Evolutionary conservation across 2,329 filamentous ascomycete genomes (phyloP), one percentile per base, ranked within the genome.

Genomic region (Elsinoe perseae): DNA sequence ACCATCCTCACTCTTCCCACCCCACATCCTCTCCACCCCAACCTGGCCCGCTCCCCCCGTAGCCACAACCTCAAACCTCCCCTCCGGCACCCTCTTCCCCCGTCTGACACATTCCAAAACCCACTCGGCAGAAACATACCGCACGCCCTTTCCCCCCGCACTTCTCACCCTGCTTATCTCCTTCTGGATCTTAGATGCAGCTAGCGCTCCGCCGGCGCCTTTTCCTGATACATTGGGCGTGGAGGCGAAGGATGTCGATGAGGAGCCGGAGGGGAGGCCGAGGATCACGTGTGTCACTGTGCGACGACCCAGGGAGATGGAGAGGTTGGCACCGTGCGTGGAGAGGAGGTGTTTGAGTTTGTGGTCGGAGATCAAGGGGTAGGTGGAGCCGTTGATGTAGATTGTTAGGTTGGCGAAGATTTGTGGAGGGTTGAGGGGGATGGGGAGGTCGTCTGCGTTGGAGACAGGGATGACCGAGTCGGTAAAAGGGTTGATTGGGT

Each of bases 321-420:
- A 85, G 62, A 89, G 76, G 40, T 73, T 76, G 0, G 83, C 92
- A 18, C 91, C 92, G 66, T 95, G 82, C 57, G 83, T 77, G 4
- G 79, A 81, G 34, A 96, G 78, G 14, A 95, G 70, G 56, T 84
- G 83, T 75, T 93, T 95, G 57, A 96, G 79, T 67, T 82, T 86
- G 73, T 95, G 87, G 69, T 96, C 91, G 12, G 88, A 95, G 60
- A 95, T 80, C 21, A 82, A 70, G 1, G 91, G 90, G 58, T 84
- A 80, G 1, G 89, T 95, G 62, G 87, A 91, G 59, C 90, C 90
- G 70, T 95, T 95, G 70, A 96, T 80, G 72, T 92, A 93, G 64
- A 95, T 80, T 53, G 81, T 84, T 20, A 90, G 77, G 14, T 83
- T 81, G 43, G 80, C 72, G 67, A 96, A 91, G 30, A 62, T 69